phyloP scores from a whole-genome alignment of 768 basidiomycete species.

The Naganishia onofrii region DNA sequence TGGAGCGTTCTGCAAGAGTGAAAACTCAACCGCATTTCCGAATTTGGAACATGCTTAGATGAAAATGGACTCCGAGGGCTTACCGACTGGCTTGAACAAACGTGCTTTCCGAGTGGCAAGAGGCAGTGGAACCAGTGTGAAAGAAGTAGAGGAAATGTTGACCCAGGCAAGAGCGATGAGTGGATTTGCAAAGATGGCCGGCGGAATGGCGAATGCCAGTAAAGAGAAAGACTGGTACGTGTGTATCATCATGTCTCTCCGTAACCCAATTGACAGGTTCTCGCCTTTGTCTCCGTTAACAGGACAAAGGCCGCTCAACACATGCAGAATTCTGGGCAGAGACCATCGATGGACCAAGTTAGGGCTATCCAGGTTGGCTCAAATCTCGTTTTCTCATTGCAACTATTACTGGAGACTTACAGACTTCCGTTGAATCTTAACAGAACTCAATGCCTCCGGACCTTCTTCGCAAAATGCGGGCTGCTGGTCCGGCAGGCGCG shows the following conservation, averaged over 20 bases:
- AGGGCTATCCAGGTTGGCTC: constrained; percentile 64
- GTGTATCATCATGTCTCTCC: not conserved
- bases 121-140: constrained; percentile 88
- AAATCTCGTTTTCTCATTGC: constrained; percentile 57
- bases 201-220: constrained; percentile 49
- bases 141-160: constrained; percentile 95
- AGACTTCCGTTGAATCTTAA: not conserved
- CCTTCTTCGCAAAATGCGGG: constrained; percentile 81
- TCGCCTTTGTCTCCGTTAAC: constrained; percentile 3
- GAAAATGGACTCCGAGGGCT: constrained; percentile 47
- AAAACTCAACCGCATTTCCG: too few species aligned
- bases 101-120: constrained; percentile 83
- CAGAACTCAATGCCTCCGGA: constrained; percentile 92
- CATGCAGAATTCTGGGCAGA: constrained; percentile 82
- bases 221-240: constrained; percentile 77
- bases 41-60: constrained; percentile 32
- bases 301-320: constrained; percentile 87
- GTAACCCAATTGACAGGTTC: not conserved
- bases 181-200: constrained; percentile 96
- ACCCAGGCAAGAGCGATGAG: constrained; percentile 99
- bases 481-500: constrained; percentile 67
- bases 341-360: constrained; percentile 89
- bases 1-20: too few species aligned
- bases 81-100: constrained; percentile 70
- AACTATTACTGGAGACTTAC: not conserved